A percentile compares a stretch with the other conserved stretches of the same genome.
Evolutionary conservation across 805 yeast species (phyloP).

Genomic region (Saccharomycopsis sp.): DNA sequence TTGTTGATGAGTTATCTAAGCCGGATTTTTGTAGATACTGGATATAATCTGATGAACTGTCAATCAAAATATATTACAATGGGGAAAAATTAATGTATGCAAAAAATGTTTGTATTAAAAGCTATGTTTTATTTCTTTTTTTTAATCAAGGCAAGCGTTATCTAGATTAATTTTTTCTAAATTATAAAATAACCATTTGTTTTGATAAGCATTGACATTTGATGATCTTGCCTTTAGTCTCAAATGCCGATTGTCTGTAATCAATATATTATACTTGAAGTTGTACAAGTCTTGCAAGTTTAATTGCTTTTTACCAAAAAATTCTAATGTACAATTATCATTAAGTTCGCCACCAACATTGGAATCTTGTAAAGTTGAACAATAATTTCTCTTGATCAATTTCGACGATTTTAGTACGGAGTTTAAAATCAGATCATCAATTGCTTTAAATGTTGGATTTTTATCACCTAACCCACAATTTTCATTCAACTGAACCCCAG

Average conservation of each 20-base stretch:
- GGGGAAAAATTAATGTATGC: no score
- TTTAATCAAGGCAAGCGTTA: conserved; percentile 47
- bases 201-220: conserved; percentile 49
- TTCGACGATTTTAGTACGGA: conserved; percentile 16
- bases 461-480: conserved; percentile 9
- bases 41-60: background rate
- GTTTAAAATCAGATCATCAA: conserved; percentile 18
- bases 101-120: no score
- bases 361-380: conserved; percentile 8
- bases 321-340: conserved; percentile 8
- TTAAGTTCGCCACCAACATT: conserved; percentile 10
- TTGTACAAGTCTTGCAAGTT: conserved; percentile 31
- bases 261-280: conserved; percentile 52
- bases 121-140: background rate
- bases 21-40: conserved; percentile 20
- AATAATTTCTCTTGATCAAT: conserved; percentile 10
- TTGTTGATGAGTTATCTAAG: conserved; percentile 18
- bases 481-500: conserved; percentile 13
- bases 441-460: conserved; percentile 15
- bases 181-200: conserved; percentile 53
- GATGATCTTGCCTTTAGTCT: conserved; percentile 53
- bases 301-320: conserved; percentile 27
- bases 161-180: conserved; percentile 38
- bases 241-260: conserved; percentile 73
- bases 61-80: no score